These are phyloP conservation scores for Macrocybe sp. DNA, from an alignment of 1,284 basidiomycete species.

Conservation along the genomic window DNA sequence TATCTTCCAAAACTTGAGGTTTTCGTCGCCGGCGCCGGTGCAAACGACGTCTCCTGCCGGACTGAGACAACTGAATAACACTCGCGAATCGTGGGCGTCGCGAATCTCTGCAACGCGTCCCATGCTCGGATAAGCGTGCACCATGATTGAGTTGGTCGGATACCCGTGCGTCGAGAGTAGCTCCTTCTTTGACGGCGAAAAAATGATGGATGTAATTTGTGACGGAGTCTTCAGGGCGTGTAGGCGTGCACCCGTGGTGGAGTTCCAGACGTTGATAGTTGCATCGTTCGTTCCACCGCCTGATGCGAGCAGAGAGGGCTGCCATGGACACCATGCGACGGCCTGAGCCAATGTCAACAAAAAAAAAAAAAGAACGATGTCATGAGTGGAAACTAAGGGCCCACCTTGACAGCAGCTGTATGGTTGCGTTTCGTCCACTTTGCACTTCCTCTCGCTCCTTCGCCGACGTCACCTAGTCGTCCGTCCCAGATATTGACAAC, in stretches of 20 bases:
- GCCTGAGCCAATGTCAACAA: constrained; percentile 44
- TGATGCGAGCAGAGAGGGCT: constrained; percentile 85
- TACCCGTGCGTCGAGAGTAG: constrained; percentile 92
- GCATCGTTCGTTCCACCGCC: constrained; percentile 96
- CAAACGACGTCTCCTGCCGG: constrained; percentile 88
- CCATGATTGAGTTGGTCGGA: constrained; percentile 69
- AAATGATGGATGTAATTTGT: constrained; percentile 92
- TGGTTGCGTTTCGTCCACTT: constrained; percentile 95
- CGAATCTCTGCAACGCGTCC: constrained; percentile 82
- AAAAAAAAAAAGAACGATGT: not conserved
- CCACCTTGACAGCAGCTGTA: constrained; percentile 89
- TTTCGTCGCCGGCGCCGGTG: constrained; percentile 91
- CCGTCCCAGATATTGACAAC: constrained; percentile 97
- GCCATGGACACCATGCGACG: constrained; percentile 97
- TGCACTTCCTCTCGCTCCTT: constrained; percentile 59
- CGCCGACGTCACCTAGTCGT: constrained; percentile 61
- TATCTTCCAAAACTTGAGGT: constrained; percentile 88
- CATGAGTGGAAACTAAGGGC: constrained; percentile 5
- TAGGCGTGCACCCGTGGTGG: constrained; percentile 83
- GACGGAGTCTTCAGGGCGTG: constrained; percentile 81
- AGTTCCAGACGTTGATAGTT: constrained; percentile 92
- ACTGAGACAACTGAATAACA: constrained; percentile 80
- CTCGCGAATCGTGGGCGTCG: constrained; percentile 88
- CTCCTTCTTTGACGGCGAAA: constrained; percentile 88
- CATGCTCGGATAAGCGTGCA: constrained; percentile 67